phyloP scores from a whole-genome alignment of 192 early-diverging fungal species.

The Dissophora ornata region DNA sequence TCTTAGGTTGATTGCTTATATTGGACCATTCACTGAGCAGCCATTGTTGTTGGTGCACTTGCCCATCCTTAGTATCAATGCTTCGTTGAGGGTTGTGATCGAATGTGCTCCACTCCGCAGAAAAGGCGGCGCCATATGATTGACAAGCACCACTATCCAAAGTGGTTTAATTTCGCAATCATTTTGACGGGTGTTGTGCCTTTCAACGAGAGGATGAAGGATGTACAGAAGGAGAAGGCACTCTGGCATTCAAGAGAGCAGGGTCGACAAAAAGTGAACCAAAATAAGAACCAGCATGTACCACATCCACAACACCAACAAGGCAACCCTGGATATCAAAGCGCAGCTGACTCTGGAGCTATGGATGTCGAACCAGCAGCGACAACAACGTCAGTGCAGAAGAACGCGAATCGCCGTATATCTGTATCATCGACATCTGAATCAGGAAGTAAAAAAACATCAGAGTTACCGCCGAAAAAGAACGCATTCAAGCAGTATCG shows the following conservation, averaged over 20 bases:
- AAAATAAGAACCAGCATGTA: neutral
- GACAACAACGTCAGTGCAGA: neutral
- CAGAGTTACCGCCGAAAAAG: constrained; percentile 9
- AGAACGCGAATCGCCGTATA: neutral
- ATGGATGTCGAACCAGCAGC: constrained; percentile 25
- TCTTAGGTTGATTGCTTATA: too few relatives aligned
- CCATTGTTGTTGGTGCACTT: neutral
- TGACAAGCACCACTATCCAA: constrained; percentile 65
- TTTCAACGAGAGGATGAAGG: constrained; percentile 28
- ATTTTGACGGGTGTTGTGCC: constrained; percentile 54
- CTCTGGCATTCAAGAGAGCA: constrained; percentile 8
- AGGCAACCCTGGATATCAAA: neutral
- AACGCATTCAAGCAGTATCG: constrained; percentile 21
- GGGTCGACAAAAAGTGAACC: neutral
- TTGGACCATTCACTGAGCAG: too few relatives aligned
- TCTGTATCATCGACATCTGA: neutral
- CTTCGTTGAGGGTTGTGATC: constrained; percentile 61
- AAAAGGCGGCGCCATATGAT: constrained; percentile 62
- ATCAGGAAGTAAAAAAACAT: neutral
- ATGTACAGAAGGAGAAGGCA: constrained; percentile 22
- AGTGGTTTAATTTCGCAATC: constrained; percentile 61
- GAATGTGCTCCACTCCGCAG: constrained; percentile 45
- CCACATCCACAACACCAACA: neutral
- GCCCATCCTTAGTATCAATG: constrained; percentile 58
- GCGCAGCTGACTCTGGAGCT: neutral